These are phyloP conservation scores for Dictyostelium capitatum DNA, from an alignment of 78 protist species.

Conservation along the genomic window DNA sequence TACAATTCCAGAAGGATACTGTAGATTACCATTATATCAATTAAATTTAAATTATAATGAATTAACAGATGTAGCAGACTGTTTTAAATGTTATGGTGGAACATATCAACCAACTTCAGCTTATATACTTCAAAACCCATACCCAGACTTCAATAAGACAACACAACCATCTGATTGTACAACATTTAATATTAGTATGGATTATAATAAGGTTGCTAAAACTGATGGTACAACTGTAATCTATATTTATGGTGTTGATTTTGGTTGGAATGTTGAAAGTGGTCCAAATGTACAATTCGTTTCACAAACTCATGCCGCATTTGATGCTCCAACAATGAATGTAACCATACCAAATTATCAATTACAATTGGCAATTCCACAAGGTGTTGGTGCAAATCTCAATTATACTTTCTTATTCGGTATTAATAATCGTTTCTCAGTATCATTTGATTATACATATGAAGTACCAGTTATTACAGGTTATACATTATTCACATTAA, in stretches of 20 bases:
- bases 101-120: too few relatives aligned
- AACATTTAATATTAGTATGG: neutral
- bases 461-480: too few relatives aligned
- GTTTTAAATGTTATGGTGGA: neutral
- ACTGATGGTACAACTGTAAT: neutral
- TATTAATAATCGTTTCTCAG: too few relatives aligned
- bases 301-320: too few relatives aligned
- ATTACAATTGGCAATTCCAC: too few relatives aligned
- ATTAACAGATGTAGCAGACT: neutral
- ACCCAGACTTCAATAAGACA: neutral
- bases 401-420: too few relatives aligned
- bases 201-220: neutral
- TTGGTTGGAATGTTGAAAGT: neutral
- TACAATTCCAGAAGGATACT: neutral
- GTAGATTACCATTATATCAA: neutral
- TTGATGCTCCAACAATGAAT: too few relatives aligned
- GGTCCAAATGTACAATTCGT: too few relatives aligned
- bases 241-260: neutral
- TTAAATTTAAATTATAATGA: neutral
- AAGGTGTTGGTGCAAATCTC: too few relatives aligned
- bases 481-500: too few relatives aligned
- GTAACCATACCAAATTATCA: too few relatives aligned
- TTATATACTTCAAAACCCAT: neutral
- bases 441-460: too few relatives aligned
- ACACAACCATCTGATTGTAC: neutral